Conservation (phyloP, 345 rosid genomes). For the Rhizophora apiculata region DNA sequence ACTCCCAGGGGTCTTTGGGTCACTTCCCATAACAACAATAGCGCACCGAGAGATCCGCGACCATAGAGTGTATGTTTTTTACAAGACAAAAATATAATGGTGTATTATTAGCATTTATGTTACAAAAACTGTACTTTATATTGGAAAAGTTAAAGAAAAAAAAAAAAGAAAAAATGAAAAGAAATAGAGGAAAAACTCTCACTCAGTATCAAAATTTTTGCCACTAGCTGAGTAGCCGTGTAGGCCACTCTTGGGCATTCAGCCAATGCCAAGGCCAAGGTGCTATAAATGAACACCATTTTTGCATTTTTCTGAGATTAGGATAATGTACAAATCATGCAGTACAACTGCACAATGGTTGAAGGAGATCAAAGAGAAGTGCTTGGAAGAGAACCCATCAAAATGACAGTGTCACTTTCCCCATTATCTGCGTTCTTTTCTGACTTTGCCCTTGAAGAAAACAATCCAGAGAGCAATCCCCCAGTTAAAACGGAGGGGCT, state of each 20-base stretch:
- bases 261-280: not conserved
- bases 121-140: too few species aligned
- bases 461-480: constrained; percentile 57
- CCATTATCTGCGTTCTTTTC: constrained; percentile 33
- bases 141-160: not conserved
- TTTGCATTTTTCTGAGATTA: constrained; percentile 1
- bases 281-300: constrained; percentile 4
- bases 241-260: constrained; percentile 3
- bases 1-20: too few species aligned
- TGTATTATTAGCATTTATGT: too few species aligned
- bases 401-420: constrained; percentile 50
- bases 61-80: too few species aligned
- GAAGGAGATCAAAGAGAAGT: constrained; percentile 39
- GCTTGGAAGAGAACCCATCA: constrained; percentile 78
- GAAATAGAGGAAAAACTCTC: not conserved
- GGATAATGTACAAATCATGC: constrained; percentile 20
- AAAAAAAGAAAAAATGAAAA: not conserved
- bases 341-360: not conserved
- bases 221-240: not conserved
- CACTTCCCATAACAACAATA: too few species aligned
- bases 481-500: constrained; percentile 34
- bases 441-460: constrained; percentile 52
- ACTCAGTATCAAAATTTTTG: constrained; percentile 4
- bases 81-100: too few species aligned
- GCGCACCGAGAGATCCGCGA: too few species aligned